phyloP scores from a whole-genome alignment of 306 rosid genomes.

The Cicer yamashitae region DNA sequence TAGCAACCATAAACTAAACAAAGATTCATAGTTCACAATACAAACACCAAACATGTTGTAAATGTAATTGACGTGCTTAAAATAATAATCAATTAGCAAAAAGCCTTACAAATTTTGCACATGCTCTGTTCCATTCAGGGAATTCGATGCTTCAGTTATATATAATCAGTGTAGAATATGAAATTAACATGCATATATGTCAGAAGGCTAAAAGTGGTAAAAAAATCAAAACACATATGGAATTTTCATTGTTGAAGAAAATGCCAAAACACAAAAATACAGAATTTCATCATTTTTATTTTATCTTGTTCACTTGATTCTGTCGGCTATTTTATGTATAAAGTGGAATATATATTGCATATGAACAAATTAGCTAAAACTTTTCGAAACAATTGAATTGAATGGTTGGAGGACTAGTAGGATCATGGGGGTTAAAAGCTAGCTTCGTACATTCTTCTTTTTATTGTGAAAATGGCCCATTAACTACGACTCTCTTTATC shows the following conservation, averaged over 20 bases:
- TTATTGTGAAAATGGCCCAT: conserved; percentile 37
- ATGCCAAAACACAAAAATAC: conserved; percentile 31
- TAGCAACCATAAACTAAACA: no score
- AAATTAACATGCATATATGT: conserved; percentile 31
- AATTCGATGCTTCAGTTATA: neutral
- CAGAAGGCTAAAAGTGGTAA: neutral
- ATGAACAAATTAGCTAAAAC: conserved; percentile 31
- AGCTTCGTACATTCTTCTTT: conserved; percentile 21
- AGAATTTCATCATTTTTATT: neutral
- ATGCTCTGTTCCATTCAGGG: conserved; percentile 30
- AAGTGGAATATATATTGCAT: neutral
- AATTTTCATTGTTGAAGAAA: conserved; percentile 45
- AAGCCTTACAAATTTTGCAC: conserved; percentile 25
- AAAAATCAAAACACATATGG: conserved; percentile 26
- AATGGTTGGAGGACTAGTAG: conserved; percentile 9
- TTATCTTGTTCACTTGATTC: conserved; percentile 18
- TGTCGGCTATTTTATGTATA: conserved; percentile 34
- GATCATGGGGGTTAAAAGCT: conserved; percentile 41
- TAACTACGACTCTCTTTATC: neutral
- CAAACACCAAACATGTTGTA: no score
- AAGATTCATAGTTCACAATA: no score
- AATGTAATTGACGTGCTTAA: no score
- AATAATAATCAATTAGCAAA: no score
- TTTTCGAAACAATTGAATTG: neutral
- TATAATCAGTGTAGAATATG: neutral